Conservation (phyloP, 1,139 yeast genomes). For the Trichomonascaceae sp. region DNA sequence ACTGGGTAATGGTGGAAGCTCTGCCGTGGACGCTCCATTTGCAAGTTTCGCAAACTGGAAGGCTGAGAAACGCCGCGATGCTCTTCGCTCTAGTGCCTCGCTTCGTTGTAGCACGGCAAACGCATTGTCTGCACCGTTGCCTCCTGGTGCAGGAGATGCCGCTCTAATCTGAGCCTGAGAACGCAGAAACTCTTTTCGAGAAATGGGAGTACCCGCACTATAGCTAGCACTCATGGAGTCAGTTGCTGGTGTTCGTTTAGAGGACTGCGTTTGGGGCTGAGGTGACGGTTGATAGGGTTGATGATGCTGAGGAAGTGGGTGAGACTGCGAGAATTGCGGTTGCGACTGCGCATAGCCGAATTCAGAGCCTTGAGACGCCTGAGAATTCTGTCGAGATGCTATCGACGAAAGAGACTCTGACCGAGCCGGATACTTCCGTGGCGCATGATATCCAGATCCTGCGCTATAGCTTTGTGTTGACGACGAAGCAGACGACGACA, state of each 20-base stretch:
- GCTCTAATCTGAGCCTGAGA: constrained; percentile 3
- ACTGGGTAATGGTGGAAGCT: constrained; percentile 21
- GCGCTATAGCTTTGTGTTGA: no score
- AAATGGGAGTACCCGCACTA: not conserved
- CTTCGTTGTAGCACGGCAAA: constrained; percentile 67
- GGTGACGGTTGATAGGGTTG: not conserved
- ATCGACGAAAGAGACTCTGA: no score
- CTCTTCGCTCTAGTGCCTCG: constrained; percentile 74
- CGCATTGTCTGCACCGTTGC: constrained; percentile 33
- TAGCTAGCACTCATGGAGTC: no score
- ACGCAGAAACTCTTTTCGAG: not conserved
- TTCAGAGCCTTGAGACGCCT: not conserved
- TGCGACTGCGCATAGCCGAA: constrained; percentile 2
- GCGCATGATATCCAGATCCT: no score
- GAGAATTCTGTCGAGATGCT: not conserved
- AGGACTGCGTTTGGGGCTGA: not conserved
- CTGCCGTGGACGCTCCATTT: constrained; percentile 27
- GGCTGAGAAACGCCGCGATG: constrained; percentile 84
- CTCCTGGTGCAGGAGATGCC: no score
- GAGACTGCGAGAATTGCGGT: not conserved
- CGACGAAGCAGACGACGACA: not conserved
- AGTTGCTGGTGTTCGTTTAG: no score
- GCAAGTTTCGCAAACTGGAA: constrained; percentile 79
- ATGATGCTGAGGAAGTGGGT: not conserved
- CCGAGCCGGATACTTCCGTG: no score